These are phyloP conservation scores for Micractinium conductrix DNA, from an alignment of 139 green algal genomes.

Conservation along the genomic window DNA sequence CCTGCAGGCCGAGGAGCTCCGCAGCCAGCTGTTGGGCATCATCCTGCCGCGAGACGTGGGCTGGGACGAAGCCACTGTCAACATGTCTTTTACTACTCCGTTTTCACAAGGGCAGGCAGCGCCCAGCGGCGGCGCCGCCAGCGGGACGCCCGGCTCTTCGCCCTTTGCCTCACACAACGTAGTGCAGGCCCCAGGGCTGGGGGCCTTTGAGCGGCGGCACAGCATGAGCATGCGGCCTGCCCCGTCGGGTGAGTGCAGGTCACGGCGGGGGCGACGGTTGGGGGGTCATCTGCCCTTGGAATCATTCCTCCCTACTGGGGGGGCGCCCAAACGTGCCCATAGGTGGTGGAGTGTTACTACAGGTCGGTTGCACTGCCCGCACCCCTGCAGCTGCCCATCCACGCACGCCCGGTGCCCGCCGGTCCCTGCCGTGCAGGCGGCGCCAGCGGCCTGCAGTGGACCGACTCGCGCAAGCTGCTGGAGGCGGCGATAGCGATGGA, in stretches of 20 bases:
- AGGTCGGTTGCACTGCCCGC: not conserved
- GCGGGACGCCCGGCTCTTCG: not conserved
- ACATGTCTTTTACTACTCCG: no score
- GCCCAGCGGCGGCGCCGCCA: not conserved
- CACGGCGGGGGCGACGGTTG: not conserved
- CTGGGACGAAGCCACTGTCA: conserved; percentile 8
- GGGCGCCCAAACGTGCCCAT: not conserved
- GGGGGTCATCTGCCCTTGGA: not conserved
- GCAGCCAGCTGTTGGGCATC: conserved; percentile 1
- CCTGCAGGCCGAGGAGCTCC: conserved; percentile 12
- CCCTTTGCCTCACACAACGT: no score
- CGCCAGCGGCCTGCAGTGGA: conserved; percentile 38
- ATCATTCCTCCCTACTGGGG: not conserved
- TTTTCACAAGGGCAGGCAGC: not conserved
- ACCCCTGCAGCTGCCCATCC: not conserved
- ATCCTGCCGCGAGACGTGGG: conserved; percentile 7
- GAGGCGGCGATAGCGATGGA: conserved; percentile 52
- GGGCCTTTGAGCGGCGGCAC: conserved; percentile 23
- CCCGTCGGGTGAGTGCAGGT: not conserved
- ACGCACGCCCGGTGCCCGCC: no score
- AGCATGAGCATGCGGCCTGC: not conserved
- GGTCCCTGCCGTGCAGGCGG: not conserved
- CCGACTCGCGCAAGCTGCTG: conserved; percentile 42
- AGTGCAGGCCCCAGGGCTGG: not conserved
- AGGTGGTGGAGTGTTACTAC: not conserved